Conservation (phyloP, 2,329 filamentous ascomycete genomes). For the Purpureocillium lavendulum region DNA sequence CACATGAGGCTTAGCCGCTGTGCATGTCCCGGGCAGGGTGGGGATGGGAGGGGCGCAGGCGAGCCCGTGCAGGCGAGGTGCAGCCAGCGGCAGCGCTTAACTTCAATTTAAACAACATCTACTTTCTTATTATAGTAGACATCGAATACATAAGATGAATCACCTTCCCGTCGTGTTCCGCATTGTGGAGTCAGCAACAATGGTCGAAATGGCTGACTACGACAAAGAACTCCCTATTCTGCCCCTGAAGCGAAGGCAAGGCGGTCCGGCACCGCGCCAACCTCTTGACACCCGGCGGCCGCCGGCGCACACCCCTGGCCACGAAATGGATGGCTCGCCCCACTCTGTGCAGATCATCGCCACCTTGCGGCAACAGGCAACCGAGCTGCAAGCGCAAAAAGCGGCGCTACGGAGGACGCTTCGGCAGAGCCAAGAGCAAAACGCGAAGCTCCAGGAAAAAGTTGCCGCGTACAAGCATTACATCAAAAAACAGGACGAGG, state of each 20-base stretch:
- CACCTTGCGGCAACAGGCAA: not conserved
- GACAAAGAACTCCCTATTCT: not conserved
- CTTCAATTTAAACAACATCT: not conserved
- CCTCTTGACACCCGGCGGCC: not conserved
- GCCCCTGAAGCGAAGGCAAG: not conserved
- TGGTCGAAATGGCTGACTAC: not conserved
- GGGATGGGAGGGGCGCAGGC: too few relatives aligned
- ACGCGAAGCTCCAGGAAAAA: not conserved
- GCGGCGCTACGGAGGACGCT: not conserved
- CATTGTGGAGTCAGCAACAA: too few relatives aligned
- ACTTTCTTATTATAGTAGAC: not conserved
- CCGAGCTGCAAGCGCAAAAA: conserved; percentile 3
- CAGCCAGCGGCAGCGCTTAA: not conserved
- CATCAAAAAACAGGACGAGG: conserved; percentile 1
- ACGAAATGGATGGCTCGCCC: not conserved
- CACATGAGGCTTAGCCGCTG: not conserved
- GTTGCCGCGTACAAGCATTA: not conserved
- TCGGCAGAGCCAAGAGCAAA: conserved; percentile 1
- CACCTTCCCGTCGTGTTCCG: too few relatives aligned
- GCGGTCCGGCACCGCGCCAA: not conserved
- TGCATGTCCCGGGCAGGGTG: not conserved
- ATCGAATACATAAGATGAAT: too few relatives aligned
- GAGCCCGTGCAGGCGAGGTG: too few relatives aligned
- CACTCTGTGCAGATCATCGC: not conserved
- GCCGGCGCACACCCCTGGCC: not conserved